phyloP scores from a whole-genome alignment of 1,284 basidiomycete species.

The Tausonia pullulans region DNA sequence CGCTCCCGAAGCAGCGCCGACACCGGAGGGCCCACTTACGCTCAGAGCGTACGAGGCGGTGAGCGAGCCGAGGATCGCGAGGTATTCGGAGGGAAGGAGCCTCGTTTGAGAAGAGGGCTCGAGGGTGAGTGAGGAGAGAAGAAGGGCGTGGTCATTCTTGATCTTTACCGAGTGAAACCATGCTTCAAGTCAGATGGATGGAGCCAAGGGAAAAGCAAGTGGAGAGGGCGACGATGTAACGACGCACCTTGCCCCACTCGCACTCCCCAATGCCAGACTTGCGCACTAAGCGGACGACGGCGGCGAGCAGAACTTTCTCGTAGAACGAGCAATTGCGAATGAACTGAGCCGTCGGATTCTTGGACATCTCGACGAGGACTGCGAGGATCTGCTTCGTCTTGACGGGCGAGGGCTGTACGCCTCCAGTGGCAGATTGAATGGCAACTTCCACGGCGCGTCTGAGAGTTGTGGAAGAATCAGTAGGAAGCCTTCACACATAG shows the following conservation, averaged over 20 bases:
- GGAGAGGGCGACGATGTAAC: conserved; percentile 8
- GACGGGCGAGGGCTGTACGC: conserved; percentile 39
- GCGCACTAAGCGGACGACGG: conserved; percentile 69
- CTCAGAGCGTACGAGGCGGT: conserved; percentile 8
- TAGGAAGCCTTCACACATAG: conserved; percentile 3
- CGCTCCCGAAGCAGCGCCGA: not conserved
- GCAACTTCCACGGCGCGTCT: conserved; percentile 79
- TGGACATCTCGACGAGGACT: conserved; percentile 82
- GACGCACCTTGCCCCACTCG: conserved; percentile 61
- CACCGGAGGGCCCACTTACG: not conserved
- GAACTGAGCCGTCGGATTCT: conserved; percentile 75
- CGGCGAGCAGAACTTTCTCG: conserved; percentile 79
- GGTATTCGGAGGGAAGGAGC: conserved; percentile 11
- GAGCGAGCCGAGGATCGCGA: conserved; percentile 13
- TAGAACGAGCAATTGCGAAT: conserved; percentile 69
- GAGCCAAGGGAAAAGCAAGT: not conserved
- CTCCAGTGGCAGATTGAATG: conserved; percentile 20
- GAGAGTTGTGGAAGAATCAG: not conserved
- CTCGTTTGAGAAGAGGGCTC: conserved; percentile 9
- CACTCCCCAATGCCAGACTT: conserved; percentile 80
- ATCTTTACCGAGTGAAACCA: not conserved
- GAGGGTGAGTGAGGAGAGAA: conserved; percentile 15
- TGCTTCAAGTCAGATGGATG: not conserved
- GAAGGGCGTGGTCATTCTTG: conserved; percentile 13
- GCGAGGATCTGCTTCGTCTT: conserved; percentile 61